Base-by-base conservation (phyloP, 371 early-diverging fungal genomes). In the Mortierella sp. region DNA sequence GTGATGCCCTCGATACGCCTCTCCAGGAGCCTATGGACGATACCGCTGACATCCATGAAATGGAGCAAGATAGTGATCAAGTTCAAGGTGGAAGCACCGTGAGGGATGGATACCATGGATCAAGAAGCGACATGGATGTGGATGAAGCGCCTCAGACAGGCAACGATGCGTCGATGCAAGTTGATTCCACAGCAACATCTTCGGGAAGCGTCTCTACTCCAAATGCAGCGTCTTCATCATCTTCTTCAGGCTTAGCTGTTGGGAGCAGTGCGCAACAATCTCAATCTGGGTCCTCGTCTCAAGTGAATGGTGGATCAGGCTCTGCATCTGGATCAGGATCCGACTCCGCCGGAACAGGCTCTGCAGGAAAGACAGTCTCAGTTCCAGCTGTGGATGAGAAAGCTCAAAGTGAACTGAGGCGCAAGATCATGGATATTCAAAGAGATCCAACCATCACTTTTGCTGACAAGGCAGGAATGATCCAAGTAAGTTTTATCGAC, bases 381-480 rank as follows among this genome's bases (percentile, higher is more conserved):
- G 76, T 58, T 1, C 70, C 70, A 6, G 57, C 61, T 7, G 76
- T 70, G 13, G 76, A 75, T 43, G 75, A 75, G 63, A 65, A 66
- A 37, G 76, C 69, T 17, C 84, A 84, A 49, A 75, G 72, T 1
- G 85, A 89, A 54, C 76, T 90, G 37, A 82, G 90, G 45, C 84
- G 86, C 57, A 80, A 87, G 61, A 95, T 95, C 61, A 83, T 91
- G 76, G 76, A 75, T 23, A 75, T 75, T 35, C 76, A 75, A 26
- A 75, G 85, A 54, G 88, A 93, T 68, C 66, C 77, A 1, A 56
- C 62, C 9, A 78, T 93, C 10, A 70, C 83, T 32, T 82, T 90
- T 37, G 83, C 83, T 26, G 93, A 93, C 62, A 94, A 94, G 72
- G 92, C 93, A 19, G 85, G 86, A 64, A 82, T 85, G 63, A 91